Base-by-base conservation (phyloP, 2,329 filamentous ascomycete genomes). In the Trichoderma harzianum region DNA sequence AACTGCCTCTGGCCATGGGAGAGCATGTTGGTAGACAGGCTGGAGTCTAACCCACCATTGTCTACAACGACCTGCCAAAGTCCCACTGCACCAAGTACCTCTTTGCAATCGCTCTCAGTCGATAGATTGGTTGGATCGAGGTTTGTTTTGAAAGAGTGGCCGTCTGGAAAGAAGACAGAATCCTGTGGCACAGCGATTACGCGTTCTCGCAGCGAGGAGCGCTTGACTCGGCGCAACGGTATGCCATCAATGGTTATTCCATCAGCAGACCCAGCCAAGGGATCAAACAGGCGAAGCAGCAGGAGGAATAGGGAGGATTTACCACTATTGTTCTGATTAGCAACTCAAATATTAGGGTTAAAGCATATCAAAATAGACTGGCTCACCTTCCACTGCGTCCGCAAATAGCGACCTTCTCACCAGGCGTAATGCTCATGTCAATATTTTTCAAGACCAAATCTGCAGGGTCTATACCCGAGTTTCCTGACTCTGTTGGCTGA, bases 1-100 rank as follows among this genome's bases (percentile, higher is more conserved):
- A 92, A 82, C 75, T 92, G 90, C 58, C 85, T 85, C 77, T 92
- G 90, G 0, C 90, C 90, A 39, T 86, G 84, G 6, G 84, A 86
- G 7, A 90, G 80, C 65, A 83, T 81, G 7, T 86, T 82, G 2
- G 84, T 79, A n/a, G 82, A 81, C 73, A 91, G 83, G 2, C 72
- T 74, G 0, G 77, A 76, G 3, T 76, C 73, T 0, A 84, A 73
- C 0, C 82, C 82, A 3, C 82, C 82, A 3, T 78, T 75, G 5
- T 79, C 76, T 0, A 76, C 61, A 0, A 84, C 75, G 12, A 82
- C 78, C 0, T 65, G 53, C 34, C 78, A 79, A 0, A 85, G 76
- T 0, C 77, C 76, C 2, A 85, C 80, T 0, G 75, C 69, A n/a
- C 79, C 76, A 4, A 86, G 79, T 0, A 80, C 80, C 2, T 74